Base-by-base conservation (phyloP, 345 rosid species). In the Rhizophora mangle region DNA sequence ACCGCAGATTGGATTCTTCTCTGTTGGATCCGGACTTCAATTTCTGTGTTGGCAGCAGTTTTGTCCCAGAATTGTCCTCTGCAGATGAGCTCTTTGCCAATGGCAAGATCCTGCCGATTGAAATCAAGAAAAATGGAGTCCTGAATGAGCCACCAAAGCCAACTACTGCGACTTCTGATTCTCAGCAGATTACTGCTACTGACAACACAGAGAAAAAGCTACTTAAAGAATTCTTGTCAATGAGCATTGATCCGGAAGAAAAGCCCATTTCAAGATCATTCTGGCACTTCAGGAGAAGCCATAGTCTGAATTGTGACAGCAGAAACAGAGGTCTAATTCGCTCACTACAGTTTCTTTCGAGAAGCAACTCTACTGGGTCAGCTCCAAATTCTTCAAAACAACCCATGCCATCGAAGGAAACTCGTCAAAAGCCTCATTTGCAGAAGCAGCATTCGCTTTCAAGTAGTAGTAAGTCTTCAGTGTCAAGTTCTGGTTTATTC, bases 61-160 rank as follows among this genome's bases (percentile, higher is more conserved):
- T 78, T 46, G 65, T 78, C 67, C 89, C 76, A 67, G 90, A 90
- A 65, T 67, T 83, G 15, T 83, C 92, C 47, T 79, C 91, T 0
- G 98, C 97, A 2, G 96, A 93, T 70, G 96, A 93, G 85, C 94
- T 93, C 20, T 93, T 93, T 80, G 86, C 86, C 62, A 72, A 89
- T 68, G 98, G 98, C 55, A 89, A 85, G 83, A 91, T 93, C 79
- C 87, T 85, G 49, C 96, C 96, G 0, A 64, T 82, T 2, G 78
- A 84, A 76, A 89, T 87, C 81, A 85, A 83, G 88, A 86, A 83
- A 78, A 71, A 63, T 19, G 27, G 24, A 13, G 43, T 54, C 19
- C 64, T 64, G 0, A 71, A 32, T 55, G 74, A 63, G 51, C 78
- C 64, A 72, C 65, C 83, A 6, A 22, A 72, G 58, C 70, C 85